Base-by-base conservation (phyloP, 192 early-diverging fungal species). In the Polychytrium aggregatum region DNA sequence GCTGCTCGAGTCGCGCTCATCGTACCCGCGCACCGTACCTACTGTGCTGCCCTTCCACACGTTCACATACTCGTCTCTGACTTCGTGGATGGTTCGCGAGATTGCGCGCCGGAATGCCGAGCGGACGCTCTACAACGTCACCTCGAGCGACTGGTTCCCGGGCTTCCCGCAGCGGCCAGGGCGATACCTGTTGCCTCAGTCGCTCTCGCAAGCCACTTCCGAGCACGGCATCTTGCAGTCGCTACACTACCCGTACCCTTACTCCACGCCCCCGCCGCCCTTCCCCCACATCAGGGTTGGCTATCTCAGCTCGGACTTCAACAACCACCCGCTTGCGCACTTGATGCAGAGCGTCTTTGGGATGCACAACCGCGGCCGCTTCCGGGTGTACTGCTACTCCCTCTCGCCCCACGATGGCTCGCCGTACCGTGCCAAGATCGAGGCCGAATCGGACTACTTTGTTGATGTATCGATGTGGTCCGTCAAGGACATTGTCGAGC, bases 271-370 rank as follows among this genome's bases (percentile, higher is more conserved):
- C 5, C 70, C 80, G 14, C 81, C 83, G 6, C 70, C 81, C 4
- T 33, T 57, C 8, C 83, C 82, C 10, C 73, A 74, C 26, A 57
- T 90, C 34, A 78, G 76, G 37, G 70, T 96, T 34, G 92, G 92
- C 22, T 96, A 96, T 44, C 72, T 96, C 14, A 86, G 83, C 22
- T 90, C 87, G 4, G 92, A 96, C 55, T 92, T 96, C 45, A 88
- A 83, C 67, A 88, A 93, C 61, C 92, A 96, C 54, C 90, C 92
- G 8, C 59, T 93, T 27, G 76, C 89, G 26, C 90, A 93, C 57
- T 66, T 96, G 56, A 92, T 92, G 88, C 87, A 90, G 70, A 88
- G 85, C 6, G 88, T 93, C 14, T 96, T 93, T 78, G 87, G 84
- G 13, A 71, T 96, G 71, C 92, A 96, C 63, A 79, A 90, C 59